Evolutionary conservation across 257 asterid species (phyloP), one percentile per base, ranked within the genome.

Genomic region (Agastache rugosa): DNA sequence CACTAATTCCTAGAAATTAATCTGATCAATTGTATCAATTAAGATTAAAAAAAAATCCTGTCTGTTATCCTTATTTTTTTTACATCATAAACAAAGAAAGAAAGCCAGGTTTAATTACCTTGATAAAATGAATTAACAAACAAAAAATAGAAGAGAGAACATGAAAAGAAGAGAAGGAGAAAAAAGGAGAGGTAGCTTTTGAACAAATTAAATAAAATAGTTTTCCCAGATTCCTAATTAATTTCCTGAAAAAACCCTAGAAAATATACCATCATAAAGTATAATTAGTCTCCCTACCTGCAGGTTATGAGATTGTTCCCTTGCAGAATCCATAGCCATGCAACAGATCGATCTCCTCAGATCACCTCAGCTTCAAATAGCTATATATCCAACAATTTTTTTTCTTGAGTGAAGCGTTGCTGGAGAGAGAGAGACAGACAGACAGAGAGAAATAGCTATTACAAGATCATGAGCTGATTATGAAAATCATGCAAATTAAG

Each of bases 321-420:
- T 78, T 29, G 91, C 86, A 77, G 89, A 71, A 77, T 86, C 95
- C 94, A 90, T 90, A 66, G 60, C 63, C 83, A 82, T 82, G 79
- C 85, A 80, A 58, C 25, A 29, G 45, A 51, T 48, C 4, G 11
- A 74, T 50, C 37, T 51, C n/a, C 31, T 45, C 31, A 3, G 70
- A 73, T 48, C 45, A 63, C 19, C 71, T 69, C 37, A 59, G 25
- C 31, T 31, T 60, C 54, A 17, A 17, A 27, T 7, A 29, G 34
- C 34, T 29, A n/a, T 5, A 0, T 47, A 8, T 17, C 37, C 8
- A 44, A 67, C 22, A 48, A 56, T 17, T 50, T 2, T 16, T 50
- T 16, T 17, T n/a, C 5, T 50, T 42, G 5, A 10, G 15, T 10
- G 3, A 42, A 42, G 5, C 15, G 2, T 16, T 16, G 55, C 5